These are phyloP conservation scores for Brassica nigra DNA, from an alignment of 345 rosid species.

Conservation along the genomic window DNA sequence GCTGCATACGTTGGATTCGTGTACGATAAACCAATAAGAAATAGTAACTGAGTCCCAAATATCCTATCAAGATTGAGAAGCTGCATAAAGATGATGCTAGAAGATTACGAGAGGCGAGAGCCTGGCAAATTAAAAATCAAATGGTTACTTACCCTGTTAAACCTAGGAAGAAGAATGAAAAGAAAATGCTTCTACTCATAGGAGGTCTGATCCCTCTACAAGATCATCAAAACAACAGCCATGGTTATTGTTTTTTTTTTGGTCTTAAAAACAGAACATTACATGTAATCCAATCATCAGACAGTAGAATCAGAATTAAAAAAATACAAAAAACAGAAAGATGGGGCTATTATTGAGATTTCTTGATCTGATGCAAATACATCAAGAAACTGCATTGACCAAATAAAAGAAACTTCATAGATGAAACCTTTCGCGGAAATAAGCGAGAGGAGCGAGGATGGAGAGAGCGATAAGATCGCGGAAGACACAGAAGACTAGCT, in stretches of 20 bases:
- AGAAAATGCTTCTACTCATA: constrained; percentile 55
- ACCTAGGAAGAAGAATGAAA: constrained; percentile 84
- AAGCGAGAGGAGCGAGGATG: constrained; percentile 89
- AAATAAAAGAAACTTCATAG: neutral
- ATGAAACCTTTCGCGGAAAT: constrained; percentile 71
- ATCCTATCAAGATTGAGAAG: constrained; percentile 58
- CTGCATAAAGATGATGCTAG: constrained; percentile 6
- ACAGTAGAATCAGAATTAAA: neutral
- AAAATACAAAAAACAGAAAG: neutral
- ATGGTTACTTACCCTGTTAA: constrained; percentile 66
- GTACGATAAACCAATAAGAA: constrained; percentile 90
- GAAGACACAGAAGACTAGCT: constrained; percentile 89
- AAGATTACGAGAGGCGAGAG: neutral
- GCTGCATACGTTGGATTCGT: constrained; percentile 98
- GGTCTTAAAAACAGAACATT: constrained; percentile 7
- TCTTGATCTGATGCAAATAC: neutral
- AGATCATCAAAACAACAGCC: constrained; percentile 27
- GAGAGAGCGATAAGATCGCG: constrained; percentile 92
- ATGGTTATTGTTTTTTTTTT: neutral
- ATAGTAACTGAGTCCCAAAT: constrained; percentile 91
- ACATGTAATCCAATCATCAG: neutral
- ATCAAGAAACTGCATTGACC: neutral
- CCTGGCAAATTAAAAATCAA: neutral
- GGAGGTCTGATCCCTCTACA: constrained; percentile 80
- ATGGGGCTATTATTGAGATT: neutral